These are phyloP conservation scores for Catunica adiposa DNA, from an alignment of 2,329 filamentous ascomycete species.

Conservation along the genomic window DNA sequence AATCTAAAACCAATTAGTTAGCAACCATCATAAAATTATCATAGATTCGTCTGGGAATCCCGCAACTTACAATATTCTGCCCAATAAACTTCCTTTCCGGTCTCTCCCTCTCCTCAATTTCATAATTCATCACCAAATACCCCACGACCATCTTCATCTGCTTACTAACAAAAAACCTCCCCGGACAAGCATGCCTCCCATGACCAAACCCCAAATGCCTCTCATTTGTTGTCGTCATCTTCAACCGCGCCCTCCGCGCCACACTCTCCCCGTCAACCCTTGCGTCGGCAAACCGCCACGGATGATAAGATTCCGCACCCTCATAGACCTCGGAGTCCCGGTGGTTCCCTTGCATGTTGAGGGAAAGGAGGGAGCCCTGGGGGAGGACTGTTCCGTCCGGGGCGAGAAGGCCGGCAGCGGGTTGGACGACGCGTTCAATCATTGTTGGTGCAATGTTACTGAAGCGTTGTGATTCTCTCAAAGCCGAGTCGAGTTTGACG, in stretches of 20 bases:
- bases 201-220: slow-evolving; percentile 39
- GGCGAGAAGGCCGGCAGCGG: slow-evolving; percentile 22
- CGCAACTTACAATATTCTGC: too few species aligned
- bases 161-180: slow-evolving; percentile 39
- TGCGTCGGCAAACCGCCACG: slow-evolving; percentile 32
- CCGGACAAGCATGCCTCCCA: slow-evolving; percentile 38
- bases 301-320: slow-evolving; percentile 28
- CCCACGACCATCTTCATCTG: slow-evolving; percentile 35
- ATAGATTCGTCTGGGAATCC: too few species aligned
- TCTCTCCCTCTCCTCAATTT: not conserved
- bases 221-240: slow-evolving; percentile 37
- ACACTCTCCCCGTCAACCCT: not conserved
- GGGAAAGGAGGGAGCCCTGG: slow-evolving; percentile 26
- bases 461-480: slow-evolving; percentile 35
- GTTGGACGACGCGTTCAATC: slow-evolving; percentile 30
- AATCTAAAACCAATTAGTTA: too few species aligned
- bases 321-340: slow-evolving; percentile 30
- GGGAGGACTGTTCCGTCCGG: slow-evolving; percentile 30
- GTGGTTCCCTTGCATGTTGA: slow-evolving; percentile 29
- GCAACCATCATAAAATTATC: too few species aligned
- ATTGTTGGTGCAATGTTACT: slow-evolving; percentile 31
- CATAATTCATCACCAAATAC: slow-evolving; percentile 4
- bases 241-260: slow-evolving; percentile 22
- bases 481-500: slow-evolving; percentile 32
- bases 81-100: not conserved